Evolutionary conservation across 768 basidiomycete genomes (phyloP).

Genomic region (Leccinum uliginosum): DNA sequence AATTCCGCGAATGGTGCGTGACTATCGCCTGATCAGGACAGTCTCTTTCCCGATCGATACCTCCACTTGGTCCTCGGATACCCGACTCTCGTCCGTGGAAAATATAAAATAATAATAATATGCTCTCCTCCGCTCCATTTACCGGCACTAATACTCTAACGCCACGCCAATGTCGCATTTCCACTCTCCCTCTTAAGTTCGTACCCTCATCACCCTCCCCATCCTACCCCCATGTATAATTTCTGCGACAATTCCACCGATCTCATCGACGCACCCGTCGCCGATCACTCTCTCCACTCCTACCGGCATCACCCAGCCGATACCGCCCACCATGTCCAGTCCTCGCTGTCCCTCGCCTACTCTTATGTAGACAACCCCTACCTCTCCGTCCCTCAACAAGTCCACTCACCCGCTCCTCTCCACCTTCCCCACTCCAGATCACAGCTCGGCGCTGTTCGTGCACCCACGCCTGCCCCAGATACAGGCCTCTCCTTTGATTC

Average conservation of each 20-base stretch:
- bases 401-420: background rate
- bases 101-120: background rate
- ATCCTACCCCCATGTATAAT: slow-evolving; percentile 10
- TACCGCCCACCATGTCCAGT: background rate
- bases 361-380: slow-evolving; percentile 14
- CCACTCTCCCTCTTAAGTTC: slow-evolving; percentile 5
- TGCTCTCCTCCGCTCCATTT: background rate
- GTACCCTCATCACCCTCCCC: background rate
- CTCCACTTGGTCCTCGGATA: slow-evolving; percentile 22
- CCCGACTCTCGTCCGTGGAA: slow-evolving; percentile 3
- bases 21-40: slow-evolving; percentile 2
- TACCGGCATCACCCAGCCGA: background rate
- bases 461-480: slow-evolving; percentile 6
- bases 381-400: background rate
- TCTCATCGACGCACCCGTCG: slow-evolving; percentile 8
- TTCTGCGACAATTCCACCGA: slow-evolving; percentile 4
- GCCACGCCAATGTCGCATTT: background rate
- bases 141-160: background rate
- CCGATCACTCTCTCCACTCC: slow-evolving; percentile 1
- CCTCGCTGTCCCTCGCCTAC: slow-evolving; percentile 9
- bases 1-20: slow-evolving; percentile 27
- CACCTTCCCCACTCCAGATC: background rate
- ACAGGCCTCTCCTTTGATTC: slow-evolving; percentile 3
- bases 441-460: slow-evolving; percentile 2
- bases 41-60: background rate